Evolutionary conservation across 2,329 filamentous ascomycete species (phyloP), one percentile per base, ranked within the genome.

Genomic region (Fusarium fracticaudum): DNA sequence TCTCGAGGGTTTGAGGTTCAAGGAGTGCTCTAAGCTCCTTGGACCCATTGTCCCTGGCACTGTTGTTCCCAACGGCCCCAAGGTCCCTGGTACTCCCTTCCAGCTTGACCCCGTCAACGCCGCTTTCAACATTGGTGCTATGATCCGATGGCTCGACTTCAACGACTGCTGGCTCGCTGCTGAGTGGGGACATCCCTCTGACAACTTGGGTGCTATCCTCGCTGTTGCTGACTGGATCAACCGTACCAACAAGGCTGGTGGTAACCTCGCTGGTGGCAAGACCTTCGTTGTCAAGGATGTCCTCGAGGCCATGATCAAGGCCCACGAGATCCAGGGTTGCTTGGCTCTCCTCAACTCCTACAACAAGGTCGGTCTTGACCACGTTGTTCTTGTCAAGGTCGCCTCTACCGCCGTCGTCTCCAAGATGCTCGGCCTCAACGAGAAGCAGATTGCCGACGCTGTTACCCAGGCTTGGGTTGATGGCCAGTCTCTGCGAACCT

Each of bases 141-240:
- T 98, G 92, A 98, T 99, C 86, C 91, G 96, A 82, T 99, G 96
- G 96, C 91, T 99, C 80, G 96, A 99, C 87, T 99, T 98, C 90
- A 99, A 99, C 84, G 96, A 99, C 90, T 98, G 96, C 91, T 99
- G 96, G 96, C 89, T 98, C 74, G 96, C 96, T 50, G 96, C 96
- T 64, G 96, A 99, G 87, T 99, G 96, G 96, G 96, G 96, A 67
- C 96, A 99, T 85, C 96, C 96, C 72, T 98, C 95, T 9, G 96
- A 99, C 88, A 99, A 99, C 88, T 85, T 99, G 78, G 96, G 96
- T 73, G 96, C 96, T 80, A 99, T 99, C 82, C 91, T 99, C 72
- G 94, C 96, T 53, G 95, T 98, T 60, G 94, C 96, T 69, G 96
- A 99, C 88, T 99, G 96, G 96, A 91, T 98, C 81, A 97, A 95